phyloP scores from a whole-genome alignment of 768 basidiomycete species.

The Sarcodon aspratus region DNA sequence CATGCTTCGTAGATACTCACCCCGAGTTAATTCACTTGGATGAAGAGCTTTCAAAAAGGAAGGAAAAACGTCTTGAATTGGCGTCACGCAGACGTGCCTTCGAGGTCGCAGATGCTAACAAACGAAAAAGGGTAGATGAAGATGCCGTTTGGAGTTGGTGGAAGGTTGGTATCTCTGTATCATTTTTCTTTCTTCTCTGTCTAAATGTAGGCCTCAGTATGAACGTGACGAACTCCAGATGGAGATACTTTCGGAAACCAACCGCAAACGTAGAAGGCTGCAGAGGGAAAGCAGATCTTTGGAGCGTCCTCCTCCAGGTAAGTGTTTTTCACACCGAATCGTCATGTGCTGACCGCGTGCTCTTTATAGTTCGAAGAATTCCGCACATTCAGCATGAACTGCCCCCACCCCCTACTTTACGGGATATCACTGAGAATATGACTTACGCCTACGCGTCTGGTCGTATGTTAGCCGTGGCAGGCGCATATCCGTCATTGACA shows the following conservation, averaged over 20 bases:
- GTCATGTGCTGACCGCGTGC: neutral
- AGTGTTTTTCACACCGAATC: slow-evolving; percentile 9
- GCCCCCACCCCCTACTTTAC: slow-evolving; percentile 47
- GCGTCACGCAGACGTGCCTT: slow-evolving; percentile 64
- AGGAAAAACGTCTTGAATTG: slow-evolving; percentile 73
- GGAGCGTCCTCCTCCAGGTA: slow-evolving; percentile 70
- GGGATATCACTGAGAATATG: slow-evolving; percentile 34
- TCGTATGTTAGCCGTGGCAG: slow-evolving; percentile 1
- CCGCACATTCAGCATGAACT: slow-evolving; percentile 41
- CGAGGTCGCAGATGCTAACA: slow-evolving; percentile 51
- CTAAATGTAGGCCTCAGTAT: slow-evolving; percentile 29
- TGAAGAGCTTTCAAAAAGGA: slow-evolving; percentile 62
- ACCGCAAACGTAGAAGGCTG: slow-evolving; percentile 71
- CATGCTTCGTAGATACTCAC: slow-evolving; percentile 48
- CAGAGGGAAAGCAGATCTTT: slow-evolving; percentile 76
- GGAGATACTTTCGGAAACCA: slow-evolving; percentile 84
- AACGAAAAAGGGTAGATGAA: slow-evolving; percentile 60
- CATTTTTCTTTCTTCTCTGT: neutral
- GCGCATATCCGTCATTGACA: slow-evolving; percentile 19
- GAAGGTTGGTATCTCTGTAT: slow-evolving; percentile 39
- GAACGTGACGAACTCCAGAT: slow-evolving; percentile 72
- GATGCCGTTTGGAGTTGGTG: slow-evolving; percentile 82
- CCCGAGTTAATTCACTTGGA: slow-evolving; percentile 81
- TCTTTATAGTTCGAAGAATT: slow-evolving; percentile 42
- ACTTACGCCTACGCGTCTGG: neutral